A percentile compares a stretch with the other conserved stretches of the same genome.
Conservation (phyloP, 2,329 filamentous ascomycete species). For the Sclerotinia glacialis region DNA sequence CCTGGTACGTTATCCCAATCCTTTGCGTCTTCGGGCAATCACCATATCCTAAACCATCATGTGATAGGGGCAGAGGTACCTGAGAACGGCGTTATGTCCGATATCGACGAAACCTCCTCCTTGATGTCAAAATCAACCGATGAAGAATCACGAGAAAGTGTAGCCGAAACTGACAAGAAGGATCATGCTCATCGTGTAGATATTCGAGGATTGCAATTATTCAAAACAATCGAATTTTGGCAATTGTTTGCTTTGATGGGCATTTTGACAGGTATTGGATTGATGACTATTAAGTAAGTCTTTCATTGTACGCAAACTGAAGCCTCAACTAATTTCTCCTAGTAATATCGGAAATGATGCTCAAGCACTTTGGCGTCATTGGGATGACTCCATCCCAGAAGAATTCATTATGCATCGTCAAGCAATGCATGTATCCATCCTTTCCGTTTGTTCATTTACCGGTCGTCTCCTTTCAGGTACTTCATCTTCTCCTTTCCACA, state of each 20-base stretch:
- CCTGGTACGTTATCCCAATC: conserved; percentile 59
- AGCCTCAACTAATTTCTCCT: conserved; percentile 10
- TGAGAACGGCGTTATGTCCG: conserved; percentile 36
- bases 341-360: conserved; percentile 93
- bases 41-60: conserved; percentile 36
- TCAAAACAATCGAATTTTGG: conserved; percentile 80
- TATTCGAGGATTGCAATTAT: conserved; percentile 77
- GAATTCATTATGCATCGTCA: conserved; percentile 78
- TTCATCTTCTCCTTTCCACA: conserved; percentile 24
- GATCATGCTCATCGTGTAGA: conserved; percentile 79
- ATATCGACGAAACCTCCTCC: conserved; percentile 73
- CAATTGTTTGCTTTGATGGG: conserved; percentile 84
- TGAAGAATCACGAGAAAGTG: conserved; percentile 49
- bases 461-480: conserved; percentile 65
- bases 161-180: conserved; percentile 53
- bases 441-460: conserved; percentile 84
- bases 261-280: conserved; percentile 84
- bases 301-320: conserved; percentile 25
- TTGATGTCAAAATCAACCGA: conserved; percentile 60
- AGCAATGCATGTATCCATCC: conserved; percentile 86
- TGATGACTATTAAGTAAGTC: conserved; percentile 98
- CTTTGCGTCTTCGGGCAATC: conserved; percentile 37
- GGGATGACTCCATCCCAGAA: conserved; percentile 68
- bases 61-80: conserved; percentile 36
- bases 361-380: conserved; percentile 84